A percentile compares a stretch with the other conserved stretches of the same genome.
These are phyloP conservation scores for Rubia tinctorum DNA, from an alignment of 305 asterid genomes.

Conservation along the genomic window DNA sequence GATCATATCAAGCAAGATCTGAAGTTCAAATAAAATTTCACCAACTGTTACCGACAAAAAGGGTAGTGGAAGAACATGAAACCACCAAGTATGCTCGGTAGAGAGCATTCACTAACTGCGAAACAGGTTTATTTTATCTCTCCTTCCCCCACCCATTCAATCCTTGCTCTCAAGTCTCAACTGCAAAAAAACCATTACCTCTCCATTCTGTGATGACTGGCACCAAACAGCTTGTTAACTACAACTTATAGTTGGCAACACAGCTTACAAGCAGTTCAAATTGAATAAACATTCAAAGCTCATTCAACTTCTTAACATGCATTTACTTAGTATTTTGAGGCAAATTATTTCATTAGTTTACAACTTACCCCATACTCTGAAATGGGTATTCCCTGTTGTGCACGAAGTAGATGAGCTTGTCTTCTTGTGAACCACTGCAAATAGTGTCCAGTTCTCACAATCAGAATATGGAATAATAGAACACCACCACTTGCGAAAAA, in stretches of 20 bases:
- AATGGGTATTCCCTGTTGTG: conserved; percentile 93
- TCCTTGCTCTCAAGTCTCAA: background rate
- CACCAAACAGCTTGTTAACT: background rate
- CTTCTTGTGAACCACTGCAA: conserved; percentile 89
- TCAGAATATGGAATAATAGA: background rate
- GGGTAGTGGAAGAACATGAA: background rate
- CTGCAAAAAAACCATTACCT: background rate
- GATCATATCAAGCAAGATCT: conserved; percentile 94
- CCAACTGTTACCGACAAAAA: background rate
- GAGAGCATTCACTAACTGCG: background rate
- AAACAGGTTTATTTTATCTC: background rate
- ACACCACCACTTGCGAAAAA: background rate
- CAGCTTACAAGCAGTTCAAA: background rate
- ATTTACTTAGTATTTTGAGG: background rate
- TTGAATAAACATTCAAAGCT: background rate
- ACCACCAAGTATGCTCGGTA: background rate
- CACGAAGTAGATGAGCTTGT: conserved; percentile 78
- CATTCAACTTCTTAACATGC: background rate
- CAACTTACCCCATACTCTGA: conserved; percentile 90
- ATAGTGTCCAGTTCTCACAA: conserved; percentile 14
- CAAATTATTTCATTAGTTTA: background rate
- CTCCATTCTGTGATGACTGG: background rate
- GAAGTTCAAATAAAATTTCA: conserved; percentile 22
- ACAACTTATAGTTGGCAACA: background rate
- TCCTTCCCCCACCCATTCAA: background rate